phyloP scores from a whole-genome alignment of 2,329 filamentous ascomycete species.

The Colletotrichum sp. region DNA sequence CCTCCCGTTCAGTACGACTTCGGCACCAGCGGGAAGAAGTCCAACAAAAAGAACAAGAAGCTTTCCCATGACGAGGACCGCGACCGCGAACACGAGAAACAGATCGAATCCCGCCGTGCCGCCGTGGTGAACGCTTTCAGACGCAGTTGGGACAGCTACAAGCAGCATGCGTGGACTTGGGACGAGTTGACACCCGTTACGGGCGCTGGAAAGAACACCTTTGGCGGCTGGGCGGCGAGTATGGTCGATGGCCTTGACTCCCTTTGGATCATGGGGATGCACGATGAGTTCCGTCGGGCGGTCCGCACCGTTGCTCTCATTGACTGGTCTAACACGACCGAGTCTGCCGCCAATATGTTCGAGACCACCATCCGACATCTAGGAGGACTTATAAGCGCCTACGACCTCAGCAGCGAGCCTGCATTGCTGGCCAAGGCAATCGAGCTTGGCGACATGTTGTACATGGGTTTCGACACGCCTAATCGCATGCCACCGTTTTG shows the following conservation, averaged over 20 bases:
- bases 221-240: slow-evolving; percentile 63
- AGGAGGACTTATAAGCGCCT: slow-evolving; percentile 56
- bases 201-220: slow-evolving; percentile 48
- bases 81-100: neutral
- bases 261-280: slow-evolving; percentile 64
- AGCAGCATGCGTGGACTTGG: slow-evolving; percentile 58
- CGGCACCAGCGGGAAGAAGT: slow-evolving; percentile 27
- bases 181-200: slow-evolving; percentile 61
- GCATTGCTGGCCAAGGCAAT: slow-evolving; percentile 54
- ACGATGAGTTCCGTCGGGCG: slow-evolving; percentile 59
- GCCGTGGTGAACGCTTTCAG: slow-evolving; percentile 44
- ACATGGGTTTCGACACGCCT: slow-evolving; percentile 58
- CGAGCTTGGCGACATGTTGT: slow-evolving; percentile 60
- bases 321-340: slow-evolving; percentile 56
- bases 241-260: slow-evolving; percentile 65
- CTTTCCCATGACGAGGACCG: slow-evolving; percentile 39
- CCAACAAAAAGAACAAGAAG: slow-evolving; percentile 19
- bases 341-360: slow-evolving; percentile 59
- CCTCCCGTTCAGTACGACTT: slow-evolving; percentile 30
- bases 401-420: slow-evolving; percentile 54
- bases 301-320: slow-evolving; percentile 55
- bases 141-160: slow-evolving; percentile 58
- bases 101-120: slow-evolving; percentile 37
- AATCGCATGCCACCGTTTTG: slow-evolving; percentile 55
- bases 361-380: slow-evolving; percentile 66